These are phyloP conservation scores for Solanum virginianum DNA, from an alignment of 257 asterid genomes.

Conservation along the genomic window DNA sequence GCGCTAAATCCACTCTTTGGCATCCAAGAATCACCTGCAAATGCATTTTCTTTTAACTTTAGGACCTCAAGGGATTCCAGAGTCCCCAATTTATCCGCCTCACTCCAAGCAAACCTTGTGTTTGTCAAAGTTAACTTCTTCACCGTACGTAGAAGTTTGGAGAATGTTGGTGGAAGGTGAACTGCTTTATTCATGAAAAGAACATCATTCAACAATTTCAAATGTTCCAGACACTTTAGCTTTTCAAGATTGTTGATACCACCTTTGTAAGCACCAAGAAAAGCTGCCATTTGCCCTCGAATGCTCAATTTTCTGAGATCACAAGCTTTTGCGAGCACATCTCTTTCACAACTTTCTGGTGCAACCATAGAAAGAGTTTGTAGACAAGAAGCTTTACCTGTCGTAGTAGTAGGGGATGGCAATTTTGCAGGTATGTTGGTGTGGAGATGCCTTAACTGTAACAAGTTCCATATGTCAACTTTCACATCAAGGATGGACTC, in stretches of 20 bases:
- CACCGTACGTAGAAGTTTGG: conserved; percentile 30
- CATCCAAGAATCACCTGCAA: neutral
- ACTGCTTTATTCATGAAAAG: conserved; percentile 7
- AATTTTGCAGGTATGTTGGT: conserved; percentile 30
- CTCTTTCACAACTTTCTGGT: conserved; percentile 48
- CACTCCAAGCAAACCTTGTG: conserved; percentile 36
- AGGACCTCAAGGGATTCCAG: conserved; percentile 36
- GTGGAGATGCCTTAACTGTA: neutral
- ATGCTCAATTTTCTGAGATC: conserved; percentile 39
- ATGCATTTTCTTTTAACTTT: conserved; percentile 14
- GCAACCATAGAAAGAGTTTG: conserved; percentile 53
- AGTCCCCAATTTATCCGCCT: conserved; percentile 30
- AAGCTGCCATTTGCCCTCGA: conserved; percentile 32
- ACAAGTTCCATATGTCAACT: neutral
- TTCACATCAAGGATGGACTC: neutral
- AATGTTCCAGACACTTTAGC: conserved; percentile 29
- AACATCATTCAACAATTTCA: conserved; percentile 33
- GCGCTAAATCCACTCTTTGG: neutral
- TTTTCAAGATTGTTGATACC: conserved; percentile 24
- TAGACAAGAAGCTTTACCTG: conserved; percentile 2
- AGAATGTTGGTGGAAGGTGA: conserved; percentile 20
- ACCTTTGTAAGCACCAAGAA: conserved; percentile 11
- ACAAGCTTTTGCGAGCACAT: conserved; percentile 35
- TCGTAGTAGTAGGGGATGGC: conserved; percentile 15
- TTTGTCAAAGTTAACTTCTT: conserved; percentile 40